phyloP scores from a whole-genome alignment of 768 basidiomycete genomes.

The Lactarius psammicola region DNA sequence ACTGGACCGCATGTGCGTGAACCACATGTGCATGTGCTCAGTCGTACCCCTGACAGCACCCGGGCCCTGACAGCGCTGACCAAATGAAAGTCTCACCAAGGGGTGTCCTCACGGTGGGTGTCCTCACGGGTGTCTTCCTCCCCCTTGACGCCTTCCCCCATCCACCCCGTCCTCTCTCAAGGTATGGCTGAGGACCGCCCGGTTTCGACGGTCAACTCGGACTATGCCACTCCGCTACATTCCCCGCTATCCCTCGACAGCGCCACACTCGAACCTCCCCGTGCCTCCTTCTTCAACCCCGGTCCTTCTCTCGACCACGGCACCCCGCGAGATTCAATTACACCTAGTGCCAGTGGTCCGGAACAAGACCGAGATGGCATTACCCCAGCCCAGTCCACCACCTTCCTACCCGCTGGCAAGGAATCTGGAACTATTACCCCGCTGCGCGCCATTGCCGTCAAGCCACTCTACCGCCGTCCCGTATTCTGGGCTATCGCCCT shows the following conservation, averaged over 20 bases:
- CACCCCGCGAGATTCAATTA: conserved; percentile 12
- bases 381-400: conserved; percentile 10
- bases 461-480: conserved; percentile 13
- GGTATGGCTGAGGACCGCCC: conserved; percentile 26
- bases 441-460: not conserved
- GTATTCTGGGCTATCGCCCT: conserved; percentile 4
- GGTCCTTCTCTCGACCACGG: not conserved
- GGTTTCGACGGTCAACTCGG: conserved; percentile 11
- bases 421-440: not conserved
- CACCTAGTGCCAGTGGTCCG: not conserved
- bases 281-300: conserved; percentile 1
- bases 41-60: not conserved
- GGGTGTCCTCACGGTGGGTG: not conserved
- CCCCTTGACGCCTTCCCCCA: not conserved
- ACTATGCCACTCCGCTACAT: conserved; percentile 17
- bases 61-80: not conserved
- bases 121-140: not conserved
- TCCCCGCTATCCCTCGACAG: conserved; percentile 12
- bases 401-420: not conserved
- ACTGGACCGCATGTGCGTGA: not conserved
- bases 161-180: not conserved
- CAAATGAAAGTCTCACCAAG: not conserved
- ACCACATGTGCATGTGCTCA: not conserved
- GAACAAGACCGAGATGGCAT: conserved; percentile 7
- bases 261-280: conserved; percentile 11